Evolutionary conservation across 2,329 filamentous ascomycete genomes (phyloP).

Genomic region (Lachnellula subtilissima): DNA sequence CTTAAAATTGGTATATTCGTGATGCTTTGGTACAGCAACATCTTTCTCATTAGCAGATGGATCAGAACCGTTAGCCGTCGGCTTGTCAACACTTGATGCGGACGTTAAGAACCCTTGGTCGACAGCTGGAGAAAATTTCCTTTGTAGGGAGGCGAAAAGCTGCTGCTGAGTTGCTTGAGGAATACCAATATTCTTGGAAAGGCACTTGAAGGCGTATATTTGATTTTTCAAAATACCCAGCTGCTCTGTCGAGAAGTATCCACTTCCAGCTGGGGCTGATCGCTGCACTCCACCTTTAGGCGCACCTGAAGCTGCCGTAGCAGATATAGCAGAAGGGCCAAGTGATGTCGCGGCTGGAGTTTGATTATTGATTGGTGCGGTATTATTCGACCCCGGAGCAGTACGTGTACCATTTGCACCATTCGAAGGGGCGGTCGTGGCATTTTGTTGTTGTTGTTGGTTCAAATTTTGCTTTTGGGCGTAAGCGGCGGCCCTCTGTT

Average conservation of each 20-base stretch:
- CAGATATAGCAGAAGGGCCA: conserved; percentile 28
- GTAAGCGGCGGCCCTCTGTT: conserved; percentile 47
- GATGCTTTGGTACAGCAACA: conserved; percentile 34
- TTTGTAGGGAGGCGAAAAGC: conserved; percentile 70
- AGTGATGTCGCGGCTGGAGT: conserved; percentile 22
- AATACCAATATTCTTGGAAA: conserved; percentile 82
- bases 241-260: conserved; percentile 74
- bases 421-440: conserved; percentile 49
- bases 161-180: conserved; percentile 74
- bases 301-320: conserved; percentile 16
- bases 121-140: conserved; percentile 39
- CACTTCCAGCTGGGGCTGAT: conserved; percentile 33
- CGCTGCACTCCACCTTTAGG: conserved; percentile 26
- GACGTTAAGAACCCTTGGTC: conserved; percentile 23
- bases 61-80: conserved; percentile 34
- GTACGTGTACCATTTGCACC: conserved; percentile 49
- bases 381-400: conserved; percentile 31
- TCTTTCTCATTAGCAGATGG: conserved; percentile 32
- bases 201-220: conserved; percentile 84
- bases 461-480: conserved; percentile 43
- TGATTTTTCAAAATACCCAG: conserved; percentile 74
- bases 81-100: conserved; percentile 27
- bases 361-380: conserved; percentile 17
- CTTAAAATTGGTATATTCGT: conserved; percentile 58
- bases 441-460: conserved; percentile 48